Percentiles rank a stretch among this genome's conserved stretches.
Conservation (phyloP, 1,284 basidiomycete species). For the Sporisorium exsertum region DNA sequence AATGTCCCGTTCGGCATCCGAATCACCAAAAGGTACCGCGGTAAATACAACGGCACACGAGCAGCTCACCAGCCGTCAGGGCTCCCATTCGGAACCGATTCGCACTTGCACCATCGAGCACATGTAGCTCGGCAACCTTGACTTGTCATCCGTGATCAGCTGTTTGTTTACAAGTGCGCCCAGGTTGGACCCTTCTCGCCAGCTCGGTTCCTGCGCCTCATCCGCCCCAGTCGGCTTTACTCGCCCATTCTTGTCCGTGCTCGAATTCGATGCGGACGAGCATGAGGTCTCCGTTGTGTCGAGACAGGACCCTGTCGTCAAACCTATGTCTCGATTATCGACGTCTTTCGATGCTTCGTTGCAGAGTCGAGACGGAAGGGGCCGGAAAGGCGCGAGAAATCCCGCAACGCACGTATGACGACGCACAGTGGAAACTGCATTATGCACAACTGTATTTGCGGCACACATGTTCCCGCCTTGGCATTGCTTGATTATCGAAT, state of each 20-base stretch:
- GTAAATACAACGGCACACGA: too few species aligned
- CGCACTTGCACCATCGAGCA: background rate
- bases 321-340: background rate
- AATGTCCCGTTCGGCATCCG: background rate
- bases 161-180: background rate
- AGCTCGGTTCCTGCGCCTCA: background rate
- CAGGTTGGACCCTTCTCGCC: background rate
- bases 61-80: background rate
- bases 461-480: background rate
- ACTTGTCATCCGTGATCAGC: background rate
- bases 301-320: background rate
- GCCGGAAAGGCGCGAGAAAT: background rate
- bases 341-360: background rate
- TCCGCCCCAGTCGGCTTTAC: too few species aligned
- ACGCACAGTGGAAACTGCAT: background rate
- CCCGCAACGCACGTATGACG: background rate
- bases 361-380: too few species aligned
- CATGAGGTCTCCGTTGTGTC: background rate
- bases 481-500: background rate
- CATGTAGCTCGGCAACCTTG: background rate
- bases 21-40: background rate
- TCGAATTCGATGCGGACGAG: background rate
- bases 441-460: background rate
- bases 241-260: background rate
- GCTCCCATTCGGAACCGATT: background rate